Base-by-base conservation (phyloP, 2,329 filamentous ascomycete genomes). In the Arachnomyces sp. region DNA sequence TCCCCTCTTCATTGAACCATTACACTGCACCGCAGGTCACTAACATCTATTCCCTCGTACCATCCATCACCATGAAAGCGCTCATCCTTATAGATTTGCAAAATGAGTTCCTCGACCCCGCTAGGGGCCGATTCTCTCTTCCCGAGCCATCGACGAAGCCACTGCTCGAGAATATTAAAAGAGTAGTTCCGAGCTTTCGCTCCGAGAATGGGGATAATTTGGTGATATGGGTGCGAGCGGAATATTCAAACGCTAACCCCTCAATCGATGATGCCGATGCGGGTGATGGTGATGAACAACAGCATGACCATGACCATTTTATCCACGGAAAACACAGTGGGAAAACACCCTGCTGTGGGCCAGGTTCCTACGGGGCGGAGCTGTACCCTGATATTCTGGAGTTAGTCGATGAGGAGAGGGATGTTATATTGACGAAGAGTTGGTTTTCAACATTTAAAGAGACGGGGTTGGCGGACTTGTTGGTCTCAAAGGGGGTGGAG, bases 361-460 rank as follows among this genome's bases (percentile, higher is more conserved):
- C 38, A 7, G 31, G 38, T n/a, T 40, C 38, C 31, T 9, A 39
- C 5, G 37, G 30, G 14, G 30, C 37, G 11, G n/a, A 34, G 13
- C 12, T 39, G 12, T 20, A 39, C 15, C 30, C 37, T 7, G 7
- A 15, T 7, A 34, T 39, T 30, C 14, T 7, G 5, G 16, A 29
- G 11, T 31, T 39, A 14, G 28, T 39, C 17, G 36, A 38, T 20
- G 12, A 33, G 11, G 11, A 8, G 13, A 18, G 3, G 13, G 37
- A 39, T 17, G 7, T 25, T 9, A 16, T 39, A 5, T 4, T 39
- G 7, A 39, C 30, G 13, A 39, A 39, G 11, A 12, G 25, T 9
- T 39, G 31, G 37, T 39, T 34, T 25, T 33, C 29, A 4, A 17
- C 29, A 5, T 39, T 39, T 18, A 39, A 39, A 28, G 37, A 39